Percentiles rank a stretch among this genome's conserved stretches.
Evolutionary conservation across 441 rosid genomes (phyloP).

Genomic region (Gossypium trilobum): DNA sequence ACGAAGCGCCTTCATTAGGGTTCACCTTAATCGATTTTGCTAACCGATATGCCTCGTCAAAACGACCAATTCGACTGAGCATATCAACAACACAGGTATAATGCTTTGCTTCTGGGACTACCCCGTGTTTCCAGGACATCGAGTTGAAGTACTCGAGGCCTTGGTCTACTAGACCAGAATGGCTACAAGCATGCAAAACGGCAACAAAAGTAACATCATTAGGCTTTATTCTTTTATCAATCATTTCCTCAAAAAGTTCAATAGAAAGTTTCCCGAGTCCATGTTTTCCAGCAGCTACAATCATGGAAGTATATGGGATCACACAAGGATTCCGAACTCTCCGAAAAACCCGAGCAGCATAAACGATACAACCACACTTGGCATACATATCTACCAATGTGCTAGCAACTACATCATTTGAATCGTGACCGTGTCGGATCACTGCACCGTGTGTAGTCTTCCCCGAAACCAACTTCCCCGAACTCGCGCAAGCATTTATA

Average conservation of each 20-base stretch:
- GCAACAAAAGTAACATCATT: slow-evolving; percentile 62
- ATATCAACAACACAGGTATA: not conserved
- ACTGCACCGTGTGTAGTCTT: slow-evolving; percentile 55
- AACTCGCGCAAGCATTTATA: slow-evolving; percentile 56
- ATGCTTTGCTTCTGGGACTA: slow-evolving; percentile 40
- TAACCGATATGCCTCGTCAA: slow-evolving; percentile 56
- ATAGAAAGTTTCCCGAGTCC: slow-evolving; percentile 54
- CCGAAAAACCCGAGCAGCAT: slow-evolving; percentile 46
- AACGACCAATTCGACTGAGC: slow-evolving; percentile 17
- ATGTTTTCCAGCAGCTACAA: slow-evolving; percentile 60
- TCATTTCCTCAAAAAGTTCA: slow-evolving; percentile 58
- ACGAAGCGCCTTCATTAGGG: slow-evolving; percentile 42
- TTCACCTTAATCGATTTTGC: slow-evolving; percentile 40
- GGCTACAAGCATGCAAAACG: slow-evolving; percentile 68
- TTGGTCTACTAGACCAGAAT: slow-evolving; percentile 59
- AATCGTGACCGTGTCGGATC: slow-evolving; percentile 35
- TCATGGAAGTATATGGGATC: slow-evolving; percentile 64
- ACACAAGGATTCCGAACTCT: slow-evolving; percentile 45
- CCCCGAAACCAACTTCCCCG: slow-evolving; percentile 56
- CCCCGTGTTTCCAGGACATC: slow-evolving; percentile 40
- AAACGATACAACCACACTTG: slow-evolving; percentile 51
- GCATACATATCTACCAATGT: slow-evolving; percentile 79
- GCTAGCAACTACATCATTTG: slow-evolving; percentile 45
- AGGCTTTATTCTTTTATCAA: slow-evolving; percentile 43
- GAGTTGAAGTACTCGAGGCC: slow-evolving; percentile 44